Evolutionary conservation across 495 filamentous ascomycete species (phyloP).

Genomic region (Extremus antarcticus): DNA sequence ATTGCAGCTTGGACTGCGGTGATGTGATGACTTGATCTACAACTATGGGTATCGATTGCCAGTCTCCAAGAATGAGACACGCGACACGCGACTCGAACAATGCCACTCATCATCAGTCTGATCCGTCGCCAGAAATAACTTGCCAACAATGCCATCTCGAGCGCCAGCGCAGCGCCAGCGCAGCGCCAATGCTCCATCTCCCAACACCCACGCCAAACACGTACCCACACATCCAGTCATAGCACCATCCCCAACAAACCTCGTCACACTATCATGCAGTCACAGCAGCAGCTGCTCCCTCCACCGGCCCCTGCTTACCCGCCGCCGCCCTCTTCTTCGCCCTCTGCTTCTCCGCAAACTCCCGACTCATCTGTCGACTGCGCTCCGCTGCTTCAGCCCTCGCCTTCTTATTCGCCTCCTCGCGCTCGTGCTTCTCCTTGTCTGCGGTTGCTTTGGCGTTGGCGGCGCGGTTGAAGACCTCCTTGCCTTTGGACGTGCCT

Average conservation of each 20-base stretch:
- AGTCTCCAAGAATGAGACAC: neutral
- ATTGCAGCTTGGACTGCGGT: too few relatives aligned
- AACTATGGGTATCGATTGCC: neutral
- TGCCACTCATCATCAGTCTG: too few relatives aligned
- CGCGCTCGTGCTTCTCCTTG: constrained; percentile 43
- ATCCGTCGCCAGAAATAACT: too few relatives aligned
- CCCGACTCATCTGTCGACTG: constrained; percentile 48
- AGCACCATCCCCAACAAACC: neutral
- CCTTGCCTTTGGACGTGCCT: constrained; percentile 47
- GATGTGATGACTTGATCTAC: neutral
- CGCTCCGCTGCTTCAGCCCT: constrained; percentile 55
- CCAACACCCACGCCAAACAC: neutral
- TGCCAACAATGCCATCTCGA: neutral
- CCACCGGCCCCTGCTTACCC: neutral
- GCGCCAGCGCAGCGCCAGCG: neutral
- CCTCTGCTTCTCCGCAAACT: constrained; percentile 62
- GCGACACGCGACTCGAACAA: too few relatives aligned
- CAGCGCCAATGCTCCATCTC: neutral
- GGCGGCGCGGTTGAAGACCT: constrained; percentile 49
- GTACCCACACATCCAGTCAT: neutral
- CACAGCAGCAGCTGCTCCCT: neutral
- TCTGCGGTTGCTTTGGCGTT: constrained; percentile 39
- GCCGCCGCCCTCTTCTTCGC: constrained; percentile 26
- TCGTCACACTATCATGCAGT: neutral
- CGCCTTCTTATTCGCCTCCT: constrained; percentile 46